Base-by-base conservation (phyloP, 192 early-diverging fungal genomes). In the Powellomyces hirtus region DNA sequence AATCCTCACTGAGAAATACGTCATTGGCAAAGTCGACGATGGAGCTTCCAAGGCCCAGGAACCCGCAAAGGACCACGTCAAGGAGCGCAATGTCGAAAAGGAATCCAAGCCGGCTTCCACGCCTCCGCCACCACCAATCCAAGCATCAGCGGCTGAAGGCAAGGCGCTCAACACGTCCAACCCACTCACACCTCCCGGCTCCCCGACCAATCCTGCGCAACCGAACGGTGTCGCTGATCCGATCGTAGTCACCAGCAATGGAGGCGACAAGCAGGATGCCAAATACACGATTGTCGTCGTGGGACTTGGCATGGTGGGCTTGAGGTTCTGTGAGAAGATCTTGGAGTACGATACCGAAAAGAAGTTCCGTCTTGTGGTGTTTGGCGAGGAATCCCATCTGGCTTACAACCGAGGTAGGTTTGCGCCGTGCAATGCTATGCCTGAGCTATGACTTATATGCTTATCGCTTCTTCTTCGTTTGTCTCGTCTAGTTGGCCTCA, bases 231-330 rank as follows among this genome's bases (percentile, higher is more conserved):
- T n/a, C n/a, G n/a, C n/a, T n/a, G n/a, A n/a, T n/a, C n/a, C n/a
- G n/a, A n/a, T n/a, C n/a, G n/a, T n/a, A n/a, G n/a, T n/a, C n/a
- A n/a, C n/a, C n/a, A n/a, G n/a, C n/a, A n/a, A n/a, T n/a, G n/a
- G n/a, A n/a, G n/a, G n/a, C n/a, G n/a, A n/a, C n/a, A n/a, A n/a
- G n/a, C n/a, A n/a, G n/a, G n/a, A n/a, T n/a, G n/a, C n/a, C n/a
- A 42, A 42, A 42, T 13, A 42, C 8, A 42, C 40, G 10, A 18
- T 90, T 18, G 82, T 86, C 20, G 76, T 89, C 29, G 62, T 88
- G 44, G 88, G 88, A n/a, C 76, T 89, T 20, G 88, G 88, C 20
- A 89, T 90, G 88, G 86, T 89, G 10, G 88, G 79, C 2, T 62
- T 90, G 36, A 75, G 77, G 0, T 85, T 89, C 65, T 86, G 83